These are phyloP conservation scores for Starmerella sirachaensis DNA, from an alignment of 805 yeast genomes.

Conservation along the genomic window DNA sequence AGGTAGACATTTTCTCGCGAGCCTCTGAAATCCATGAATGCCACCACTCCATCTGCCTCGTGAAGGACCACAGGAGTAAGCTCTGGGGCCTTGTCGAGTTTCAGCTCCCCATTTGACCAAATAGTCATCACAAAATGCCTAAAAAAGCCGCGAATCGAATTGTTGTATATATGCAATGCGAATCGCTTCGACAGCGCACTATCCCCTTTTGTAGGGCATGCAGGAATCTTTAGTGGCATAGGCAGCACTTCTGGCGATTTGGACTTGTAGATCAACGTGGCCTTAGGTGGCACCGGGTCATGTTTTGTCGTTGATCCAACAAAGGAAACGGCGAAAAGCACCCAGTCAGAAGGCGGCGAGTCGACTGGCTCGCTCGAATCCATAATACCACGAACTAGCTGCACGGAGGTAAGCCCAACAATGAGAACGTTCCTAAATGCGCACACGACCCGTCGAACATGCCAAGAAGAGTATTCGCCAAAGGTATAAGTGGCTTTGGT, in stretches of 20 bases:
- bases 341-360: no score
- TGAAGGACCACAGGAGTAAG: conserved; percentile 3
- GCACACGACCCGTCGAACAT: not conserved
- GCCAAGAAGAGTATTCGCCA: conserved; percentile 6
- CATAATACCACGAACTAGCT: not conserved
- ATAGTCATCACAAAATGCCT: conserved; percentile 1
- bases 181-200: conserved; percentile 1
- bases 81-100: not conserved
- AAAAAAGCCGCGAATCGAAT: not conserved
- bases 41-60: not conserved
- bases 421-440: conserved; percentile 7
- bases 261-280: conserved; percentile 6
- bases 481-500: conserved; percentile 10
- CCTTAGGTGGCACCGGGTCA: conserved; percentile 10
- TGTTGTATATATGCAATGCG: conserved; percentile 5
- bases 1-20: conserved; percentile 13
- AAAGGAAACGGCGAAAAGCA: conserved; percentile 9
- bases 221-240: conserved; percentile 4
- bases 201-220: not conserved
- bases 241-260: conserved; percentile 11
- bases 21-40: conserved; percentile 13
- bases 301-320: conserved; percentile 13
- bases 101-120: conserved; percentile 6
- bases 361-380: no score
- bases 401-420: conserved; percentile 5